Evolutionary conservation across 129 eudicot species (phyloP), one percentile per base, ranked within the genome.

Genomic region (sunflower (Helianthus annuus)): DNA sequence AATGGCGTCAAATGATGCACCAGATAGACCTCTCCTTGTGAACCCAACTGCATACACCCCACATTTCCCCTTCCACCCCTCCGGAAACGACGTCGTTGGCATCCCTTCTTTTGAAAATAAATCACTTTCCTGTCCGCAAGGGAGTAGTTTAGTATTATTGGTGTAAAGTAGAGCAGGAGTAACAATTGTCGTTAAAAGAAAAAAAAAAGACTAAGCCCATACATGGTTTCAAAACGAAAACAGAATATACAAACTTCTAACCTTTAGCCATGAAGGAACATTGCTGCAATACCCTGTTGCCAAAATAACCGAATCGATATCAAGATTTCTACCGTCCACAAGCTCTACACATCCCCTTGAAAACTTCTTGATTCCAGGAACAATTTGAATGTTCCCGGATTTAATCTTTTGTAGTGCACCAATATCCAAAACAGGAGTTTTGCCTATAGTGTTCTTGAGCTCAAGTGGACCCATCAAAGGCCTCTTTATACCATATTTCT

Each of bases 211-310:
- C 32, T 27, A 27, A 27, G 32, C 32, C 32, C 32, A 27, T 27
- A 27, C 32, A 27, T 27, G 32, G 32, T 27, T 27, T 27, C 32
- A 1, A 2, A 27, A 27, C 32, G 1, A 27, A 27, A 32, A 32
- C 36, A 32, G 36, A 32, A 0, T 32, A 32, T 32, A 3, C 36
- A n/a, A 51, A 34, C 49, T 13, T 76, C 83, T 86, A 66, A 95
- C 99, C 97, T 88, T 79, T 60, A 95, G 71, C 99, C 97, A 95
- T 46, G 97, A 83, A 68, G 99, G 91, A 52, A 95, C 97, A 66
- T 95, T 95, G 90, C 97, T 90, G 77, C 90, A 84, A 68, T 95
- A 95, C 13, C 99, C 97, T 6, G 97, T 95, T n/a, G 99, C 96
- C 62, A 91, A 72, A 64, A 91, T 85, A 57, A 95, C 90, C 22